Evolutionary conservation across 2,329 filamentous ascomycete species (phyloP).

Genomic region (Fusarium pilosicola): DNA sequence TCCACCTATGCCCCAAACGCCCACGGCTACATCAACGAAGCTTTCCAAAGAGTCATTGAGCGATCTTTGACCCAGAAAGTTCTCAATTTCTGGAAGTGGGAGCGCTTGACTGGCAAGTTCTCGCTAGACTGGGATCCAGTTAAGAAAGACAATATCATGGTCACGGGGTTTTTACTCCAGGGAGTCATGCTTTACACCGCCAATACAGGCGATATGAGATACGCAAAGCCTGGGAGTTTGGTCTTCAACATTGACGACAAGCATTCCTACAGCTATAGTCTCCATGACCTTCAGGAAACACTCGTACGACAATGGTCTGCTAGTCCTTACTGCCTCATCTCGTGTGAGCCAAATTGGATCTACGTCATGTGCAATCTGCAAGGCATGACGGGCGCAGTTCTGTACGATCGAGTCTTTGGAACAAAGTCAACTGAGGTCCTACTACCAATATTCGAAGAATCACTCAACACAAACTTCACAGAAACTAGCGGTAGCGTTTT

Average conservation of each 20-base stretch:
- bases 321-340: not conserved
- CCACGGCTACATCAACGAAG: not conserved
- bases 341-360: not conserved
- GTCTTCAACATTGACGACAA: not conserved
- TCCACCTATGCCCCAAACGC: not conserved
- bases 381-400: not conserved
- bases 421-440: not conserved
- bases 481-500: not conserved
- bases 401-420: not conserved
- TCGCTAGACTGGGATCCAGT: not conserved
- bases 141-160: not conserved
- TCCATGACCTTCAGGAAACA: not conserved
- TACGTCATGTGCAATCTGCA: not conserved
- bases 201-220: not conserved
- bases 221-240: not conserved
- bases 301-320: not conserved
- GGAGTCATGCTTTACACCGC: not conserved
- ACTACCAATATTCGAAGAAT: rapidly evolving
- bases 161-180: not conserved
- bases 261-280: not conserved
- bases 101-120: not conserved
- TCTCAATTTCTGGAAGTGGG: not conserved
- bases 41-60: not conserved
- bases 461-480: not conserved
- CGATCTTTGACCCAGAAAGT: not conserved